phyloP scores from a whole-genome alignment of 2,329 filamentous ascomycete species.

The Venturia carpophila region DNA sequence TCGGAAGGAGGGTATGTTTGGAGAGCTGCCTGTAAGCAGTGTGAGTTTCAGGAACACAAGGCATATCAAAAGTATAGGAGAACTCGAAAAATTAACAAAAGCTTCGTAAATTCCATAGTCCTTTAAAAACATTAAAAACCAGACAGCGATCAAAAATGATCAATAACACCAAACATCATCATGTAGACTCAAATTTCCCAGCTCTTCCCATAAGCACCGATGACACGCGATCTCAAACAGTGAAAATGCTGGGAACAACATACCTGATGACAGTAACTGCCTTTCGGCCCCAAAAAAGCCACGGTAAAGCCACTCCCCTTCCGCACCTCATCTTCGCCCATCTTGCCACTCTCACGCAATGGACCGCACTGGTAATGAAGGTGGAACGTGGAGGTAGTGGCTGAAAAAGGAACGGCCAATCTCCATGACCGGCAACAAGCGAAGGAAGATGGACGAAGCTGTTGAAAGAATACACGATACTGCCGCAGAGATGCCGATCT shows the following conservation, averaged over 20 bases:
- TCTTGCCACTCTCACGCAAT: not conserved
- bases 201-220: not conserved
- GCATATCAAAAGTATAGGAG: too few relatives aligned
- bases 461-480: not conserved
- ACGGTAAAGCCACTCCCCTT: conserved; percentile 6
- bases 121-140: too few relatives aligned
- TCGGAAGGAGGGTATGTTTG: conserved; percentile 12
- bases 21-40: conserved; percentile 18
- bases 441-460: not conserved
- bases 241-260: not conserved
- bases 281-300: conserved; percentile 19
- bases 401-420: not conserved
- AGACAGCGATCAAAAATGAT: not conserved
- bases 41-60: not conserved
- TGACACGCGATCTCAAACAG: too few relatives aligned
- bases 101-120: not conserved
- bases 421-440: not conserved
- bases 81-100: not conserved
- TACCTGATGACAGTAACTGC: conserved; percentile 20
- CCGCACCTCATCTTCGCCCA: not conserved
- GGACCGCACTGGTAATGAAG: not conserved
- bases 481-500: not conserved
- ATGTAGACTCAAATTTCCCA: not conserved
- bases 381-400: not conserved
- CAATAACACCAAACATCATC: not conserved